Conservation (phyloP, 2,329 filamentous ascomycete species). For the Diaporthe destruens region DNA sequence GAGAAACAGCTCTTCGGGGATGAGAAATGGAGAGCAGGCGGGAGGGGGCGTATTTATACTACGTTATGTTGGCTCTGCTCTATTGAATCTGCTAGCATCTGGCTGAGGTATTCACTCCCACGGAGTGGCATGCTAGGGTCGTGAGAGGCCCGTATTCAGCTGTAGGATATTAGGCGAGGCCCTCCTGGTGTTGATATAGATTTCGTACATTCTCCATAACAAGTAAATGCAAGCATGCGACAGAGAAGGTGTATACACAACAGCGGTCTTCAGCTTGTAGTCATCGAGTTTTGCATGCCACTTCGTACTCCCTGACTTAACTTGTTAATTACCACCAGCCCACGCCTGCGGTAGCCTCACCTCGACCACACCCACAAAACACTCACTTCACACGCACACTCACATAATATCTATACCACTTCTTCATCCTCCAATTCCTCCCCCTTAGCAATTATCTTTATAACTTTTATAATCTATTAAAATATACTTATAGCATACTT, state of each 20-base stretch:
- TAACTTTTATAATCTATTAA: too few relatives aligned
- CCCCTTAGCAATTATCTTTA: too few relatives aligned
- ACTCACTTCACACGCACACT: too few relatives aligned
- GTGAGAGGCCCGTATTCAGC: not conserved
- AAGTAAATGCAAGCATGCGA: not conserved
- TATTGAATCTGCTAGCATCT: constrained; percentile 33
- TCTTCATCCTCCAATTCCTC: too few relatives aligned
- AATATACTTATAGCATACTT: too few relatives aligned
- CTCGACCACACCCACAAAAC: too few relatives aligned
- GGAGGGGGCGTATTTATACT: not conserved
- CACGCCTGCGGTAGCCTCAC: not conserved
- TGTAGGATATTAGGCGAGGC: not conserved
- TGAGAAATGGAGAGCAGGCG: not conserved
- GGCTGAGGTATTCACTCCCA: constrained; percentile 33
- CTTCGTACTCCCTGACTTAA: not conserved
- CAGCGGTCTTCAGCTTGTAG: not conserved
- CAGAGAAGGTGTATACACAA: not conserved
- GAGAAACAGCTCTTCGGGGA: not conserved
- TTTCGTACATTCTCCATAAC: not conserved
- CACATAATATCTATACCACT: too few relatives aligned
- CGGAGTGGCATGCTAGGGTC: not conserved
- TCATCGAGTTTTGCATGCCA: not conserved
- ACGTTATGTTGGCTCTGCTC: constrained; percentile 14
- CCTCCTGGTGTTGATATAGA: not conserved
- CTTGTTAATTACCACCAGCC: not conserved